Conservation (phyloP, 805 yeast species). For the Tetrapisispora iriomotensis region DNA sequence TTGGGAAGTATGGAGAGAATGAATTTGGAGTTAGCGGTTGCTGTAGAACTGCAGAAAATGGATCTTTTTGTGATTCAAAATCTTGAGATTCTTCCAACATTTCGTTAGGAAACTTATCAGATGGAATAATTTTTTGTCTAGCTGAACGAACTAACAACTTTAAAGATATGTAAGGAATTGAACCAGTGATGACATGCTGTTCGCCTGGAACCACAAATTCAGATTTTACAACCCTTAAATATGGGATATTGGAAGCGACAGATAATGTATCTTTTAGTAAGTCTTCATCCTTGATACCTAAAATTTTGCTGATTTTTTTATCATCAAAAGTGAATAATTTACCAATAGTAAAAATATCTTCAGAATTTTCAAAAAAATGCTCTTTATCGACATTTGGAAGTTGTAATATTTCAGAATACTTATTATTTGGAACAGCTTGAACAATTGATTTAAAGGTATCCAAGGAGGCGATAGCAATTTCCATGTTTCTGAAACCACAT, state of each 20-base stretch:
- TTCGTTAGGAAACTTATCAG: conserved; percentile 28
- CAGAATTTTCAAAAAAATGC: conserved; percentile 27
- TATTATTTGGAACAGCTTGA: conserved; percentile 59
- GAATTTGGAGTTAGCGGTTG: conserved; percentile 64
- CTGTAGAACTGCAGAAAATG: conserved; percentile 51
- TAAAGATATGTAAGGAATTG: conserved; percentile 64
- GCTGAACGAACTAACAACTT: conserved; percentile 73
- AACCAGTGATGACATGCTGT: conserved; percentile 51
- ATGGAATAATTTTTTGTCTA: conserved; percentile 45
- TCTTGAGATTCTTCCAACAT: conserved; percentile 45
- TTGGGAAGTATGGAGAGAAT: conserved; percentile 71
- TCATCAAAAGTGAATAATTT: conserved; percentile 54
- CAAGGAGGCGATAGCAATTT: conserved; percentile 47
- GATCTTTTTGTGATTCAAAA: conserved; percentile 61
- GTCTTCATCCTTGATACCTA: conserved; percentile 42
- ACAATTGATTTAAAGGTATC: conserved; percentile 62
- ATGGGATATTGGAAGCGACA: conserved; percentile 59
- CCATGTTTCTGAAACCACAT: conserved; percentile 63
- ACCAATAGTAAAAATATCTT: conserved; percentile 48
- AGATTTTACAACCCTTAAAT: conserved; percentile 55
- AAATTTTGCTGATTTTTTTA: conserved; percentile 42
- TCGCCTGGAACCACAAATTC: conserved; percentile 86
- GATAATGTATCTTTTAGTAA: conserved; percentile 40
- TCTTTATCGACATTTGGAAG: conserved; percentile 59
- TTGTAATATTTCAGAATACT: conserved; percentile 62